These are phyloP conservation scores for Calonectria pauciramosa DNA, from an alignment of 2,329 filamentous ascomycete species.

Conservation along the genomic window DNA sequence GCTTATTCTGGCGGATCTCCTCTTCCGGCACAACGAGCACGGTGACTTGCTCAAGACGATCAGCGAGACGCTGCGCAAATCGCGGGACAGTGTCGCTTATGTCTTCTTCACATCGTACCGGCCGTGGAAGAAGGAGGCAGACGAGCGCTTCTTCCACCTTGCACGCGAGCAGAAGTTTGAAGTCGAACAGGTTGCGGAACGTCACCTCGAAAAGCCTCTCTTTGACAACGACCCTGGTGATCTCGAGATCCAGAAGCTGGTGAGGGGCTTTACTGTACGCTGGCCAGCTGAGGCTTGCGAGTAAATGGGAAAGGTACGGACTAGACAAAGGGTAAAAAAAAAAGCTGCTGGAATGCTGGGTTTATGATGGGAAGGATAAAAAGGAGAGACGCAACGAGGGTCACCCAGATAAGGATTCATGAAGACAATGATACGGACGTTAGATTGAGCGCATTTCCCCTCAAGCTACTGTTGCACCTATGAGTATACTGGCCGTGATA, in stretches of 20 bases:
- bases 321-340: background rate
- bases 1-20: conserved; percentile 86
- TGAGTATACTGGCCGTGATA: conserved; percentile 18
- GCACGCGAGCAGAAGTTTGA: conserved; percentile 78
- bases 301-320: conserved; percentile 1
- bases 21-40: conserved; percentile 94
- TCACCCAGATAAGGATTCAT: conserved; percentile 8
- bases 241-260: conserved; percentile 83
- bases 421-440: conserved; percentile 14
- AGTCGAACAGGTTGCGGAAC: conserved; percentile 86
- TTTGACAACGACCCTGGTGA: conserved; percentile 93
- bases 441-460: background rate
- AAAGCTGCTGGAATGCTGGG: background rate
- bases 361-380: conserved; percentile 5
- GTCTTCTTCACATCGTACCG: conserved; percentile 97
- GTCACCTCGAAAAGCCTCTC: conserved; percentile 86
- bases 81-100: conserved; percentile 73
- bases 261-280: conserved; percentile 81
- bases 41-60: conserved; percentile 81
- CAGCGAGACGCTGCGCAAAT: conserved; percentile 72
- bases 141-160: conserved; percentile 88
- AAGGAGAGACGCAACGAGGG: background rate
- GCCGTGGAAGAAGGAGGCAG: conserved; percentile 89
- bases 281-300: conserved; percentile 66
- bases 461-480: background rate